Conservation (phyloP, 1,139 yeast genomes). For the Diutina siamensis region DNA sequence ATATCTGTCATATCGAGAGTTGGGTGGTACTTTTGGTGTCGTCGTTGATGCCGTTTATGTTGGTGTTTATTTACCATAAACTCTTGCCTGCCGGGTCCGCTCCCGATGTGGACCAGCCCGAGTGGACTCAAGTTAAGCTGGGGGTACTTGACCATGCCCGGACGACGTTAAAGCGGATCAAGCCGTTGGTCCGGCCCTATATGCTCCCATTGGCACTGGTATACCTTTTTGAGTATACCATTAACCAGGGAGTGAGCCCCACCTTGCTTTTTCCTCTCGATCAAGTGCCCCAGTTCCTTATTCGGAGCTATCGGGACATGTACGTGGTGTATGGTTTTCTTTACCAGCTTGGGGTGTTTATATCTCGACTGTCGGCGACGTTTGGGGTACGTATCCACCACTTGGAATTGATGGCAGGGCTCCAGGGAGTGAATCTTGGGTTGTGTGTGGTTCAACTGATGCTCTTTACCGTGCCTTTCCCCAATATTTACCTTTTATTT, state of each 20-base stretch:
- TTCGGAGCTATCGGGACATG: conserved; percentile 64
- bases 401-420: conserved; percentile 48
- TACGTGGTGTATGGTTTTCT: conserved; percentile 90
- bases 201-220: conserved; percentile 80
- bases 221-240: conserved; percentile 75
- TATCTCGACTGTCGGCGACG: conserved; percentile 75
- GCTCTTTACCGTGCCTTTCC: conserved; percentile 39
- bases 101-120: neutral
- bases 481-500: conserved; percentile 46
- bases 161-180: conserved; percentile 30
- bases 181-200: conserved; percentile 49
- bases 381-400: conserved; percentile 45
- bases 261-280: conserved; percentile 69
- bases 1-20: conserved; percentile 21
- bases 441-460: conserved; percentile 56
- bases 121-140: neutral
- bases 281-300: conserved; percentile 47
- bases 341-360: conserved; percentile 85
- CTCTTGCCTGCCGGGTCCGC: conserved; percentile 16
- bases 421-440: conserved; percentile 59
- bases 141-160: conserved; percentile 14
- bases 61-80: conserved; percentile 18
- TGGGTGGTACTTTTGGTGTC: conserved; percentile 22
- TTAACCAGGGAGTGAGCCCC: conserved; percentile 87
- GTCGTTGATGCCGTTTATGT: conserved; percentile 27